phyloP scores from a whole-genome alignment of 2,329 filamentous ascomycete species.

The Thelonectria blattea region DNA sequence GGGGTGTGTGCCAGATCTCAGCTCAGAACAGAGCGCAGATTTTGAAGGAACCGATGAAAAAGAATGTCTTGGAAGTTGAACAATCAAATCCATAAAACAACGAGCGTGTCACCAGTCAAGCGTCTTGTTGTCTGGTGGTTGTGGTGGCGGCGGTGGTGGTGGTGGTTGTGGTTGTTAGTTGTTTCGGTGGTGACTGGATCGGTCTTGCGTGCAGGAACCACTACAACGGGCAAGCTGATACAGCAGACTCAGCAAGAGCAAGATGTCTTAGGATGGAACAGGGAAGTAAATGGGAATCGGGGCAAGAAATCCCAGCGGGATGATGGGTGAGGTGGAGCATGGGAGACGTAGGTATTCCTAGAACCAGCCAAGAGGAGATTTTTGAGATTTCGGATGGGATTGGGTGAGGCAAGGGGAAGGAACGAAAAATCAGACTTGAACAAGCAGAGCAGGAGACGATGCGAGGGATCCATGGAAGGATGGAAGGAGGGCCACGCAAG shows the following conservation, averaged over 20 bases:
- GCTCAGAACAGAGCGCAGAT: background rate
- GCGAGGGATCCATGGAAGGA: conserved; percentile 16
- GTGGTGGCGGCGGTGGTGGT: too few species aligned
- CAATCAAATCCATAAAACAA: conserved; percentile 16
- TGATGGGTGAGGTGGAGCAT: conserved; percentile 32
- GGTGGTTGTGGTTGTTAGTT: background rate
- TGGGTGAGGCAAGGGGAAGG: conserved; percentile 8
- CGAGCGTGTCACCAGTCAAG: background rate
- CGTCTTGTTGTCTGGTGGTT: background rate
- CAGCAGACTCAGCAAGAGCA: conserved; percentile 26
- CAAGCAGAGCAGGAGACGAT: conserved; percentile 10
- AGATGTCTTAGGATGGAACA: conserved; percentile 29
- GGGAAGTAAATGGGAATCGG: conserved; percentile 25
- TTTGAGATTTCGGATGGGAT: background rate
- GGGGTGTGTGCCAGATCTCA: background rate
- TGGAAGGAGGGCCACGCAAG: conserved; percentile 22
- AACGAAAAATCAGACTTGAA: conserved; percentile 1
- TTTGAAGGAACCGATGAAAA: background rate
- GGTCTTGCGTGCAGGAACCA: background rate
- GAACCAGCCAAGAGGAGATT: conserved; percentile 16
- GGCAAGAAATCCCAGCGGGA: conserved; percentile 25
- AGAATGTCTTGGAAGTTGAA: background rate
- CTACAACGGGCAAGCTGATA: conserved; percentile 10
- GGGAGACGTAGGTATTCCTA: conserved; percentile 15
- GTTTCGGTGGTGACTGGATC: conserved; percentile 4